These are phyloP conservation scores for Lotus japonicus DNA, from an alignment of 306 rosid species.

Conservation along the genomic window DNA sequence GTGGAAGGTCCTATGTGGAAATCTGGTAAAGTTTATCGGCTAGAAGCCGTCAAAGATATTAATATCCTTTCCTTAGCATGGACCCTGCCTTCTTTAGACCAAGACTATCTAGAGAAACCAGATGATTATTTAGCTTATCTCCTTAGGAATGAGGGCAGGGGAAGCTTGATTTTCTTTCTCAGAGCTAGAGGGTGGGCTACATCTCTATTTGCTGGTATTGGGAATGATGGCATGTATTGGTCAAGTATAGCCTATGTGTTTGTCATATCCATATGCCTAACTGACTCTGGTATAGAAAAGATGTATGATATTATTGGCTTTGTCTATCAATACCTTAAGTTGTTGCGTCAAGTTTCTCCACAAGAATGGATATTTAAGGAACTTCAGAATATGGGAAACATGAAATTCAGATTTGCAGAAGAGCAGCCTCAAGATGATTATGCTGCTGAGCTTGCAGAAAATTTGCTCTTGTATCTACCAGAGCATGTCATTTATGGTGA, in stretches of 20 bases:
- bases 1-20: slow-evolving; percentile 81
- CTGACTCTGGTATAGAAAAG: slow-evolving; percentile 92
- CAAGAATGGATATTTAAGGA: slow-evolving; percentile 97
- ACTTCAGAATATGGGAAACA: slow-evolving; percentile 85
- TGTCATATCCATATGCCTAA: slow-evolving; percentile 72
- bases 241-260: slow-evolving; percentile 76
- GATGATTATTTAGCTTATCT: slow-evolving; percentile 91
- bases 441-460: slow-evolving; percentile 93
- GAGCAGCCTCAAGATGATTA: slow-evolving; percentile 98
- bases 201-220: slow-evolving; percentile 82
- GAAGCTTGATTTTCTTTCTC: slow-evolving; percentile 80
- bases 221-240: slow-evolving; percentile 71
- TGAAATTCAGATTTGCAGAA: slow-evolving; percentile 92
- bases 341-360: slow-evolving; percentile 64
- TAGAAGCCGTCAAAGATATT: slow-evolving; percentile 91
- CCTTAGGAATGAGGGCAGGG: slow-evolving; percentile 98
- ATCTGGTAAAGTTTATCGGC: slow-evolving; percentile 68
- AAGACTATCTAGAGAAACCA: slow-evolving; percentile 75
- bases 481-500: slow-evolving; percentile 89
- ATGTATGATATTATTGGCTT: slow-evolving; percentile 72
- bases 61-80: slow-evolving; percentile 74
- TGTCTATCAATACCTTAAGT: slow-evolving; percentile 79
- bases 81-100: slow-evolving; percentile 76
- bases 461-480: slow-evolving; percentile 55
- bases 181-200: slow-evolving; percentile 91